phyloP scores from a whole-genome alignment of 345 rosid species.

The Raphanus sativus region DNA sequence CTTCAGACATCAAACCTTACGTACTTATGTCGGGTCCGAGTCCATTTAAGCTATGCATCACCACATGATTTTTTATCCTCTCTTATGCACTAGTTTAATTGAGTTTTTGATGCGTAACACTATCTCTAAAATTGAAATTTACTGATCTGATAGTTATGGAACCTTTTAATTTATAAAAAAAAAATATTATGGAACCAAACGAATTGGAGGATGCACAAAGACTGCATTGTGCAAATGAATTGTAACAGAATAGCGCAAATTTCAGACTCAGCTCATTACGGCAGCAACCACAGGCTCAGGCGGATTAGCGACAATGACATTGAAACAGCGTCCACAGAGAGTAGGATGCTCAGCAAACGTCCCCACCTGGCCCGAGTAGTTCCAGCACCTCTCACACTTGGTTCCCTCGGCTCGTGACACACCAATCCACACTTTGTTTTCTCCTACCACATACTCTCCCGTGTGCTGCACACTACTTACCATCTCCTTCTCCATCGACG shows the following conservation, averaged over 20 bases:
- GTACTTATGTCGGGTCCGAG: background rate
- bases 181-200: background rate
- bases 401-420: conserved; percentile 74
- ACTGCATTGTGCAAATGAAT: conserved; percentile 1
- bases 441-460: conserved; percentile 61
- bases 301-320: conserved; percentile 56
- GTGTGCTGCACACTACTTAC: conserved; percentile 44
- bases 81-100: background rate
- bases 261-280: conserved; percentile 39
- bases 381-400: conserved; percentile 97
- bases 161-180: no score
- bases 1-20: conserved; percentile 10
- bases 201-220: conserved; percentile 17
- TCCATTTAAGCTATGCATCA: background rate
- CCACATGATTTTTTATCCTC: conserved; percentile 1
- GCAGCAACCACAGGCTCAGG: conserved; percentile 54
- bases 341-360: conserved; percentile 68
- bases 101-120: background rate
- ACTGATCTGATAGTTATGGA: background rate
- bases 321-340: conserved; percentile 74
- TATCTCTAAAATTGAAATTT: background rate
- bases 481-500: conserved; percentile 42
- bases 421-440: conserved; percentile 71
- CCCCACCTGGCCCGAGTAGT: conserved; percentile 69
- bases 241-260: background rate